phyloP scores from a whole-genome alignment of 495 filamentous ascomycete genomes.

The Neurospora tetrasperma region DNA sequence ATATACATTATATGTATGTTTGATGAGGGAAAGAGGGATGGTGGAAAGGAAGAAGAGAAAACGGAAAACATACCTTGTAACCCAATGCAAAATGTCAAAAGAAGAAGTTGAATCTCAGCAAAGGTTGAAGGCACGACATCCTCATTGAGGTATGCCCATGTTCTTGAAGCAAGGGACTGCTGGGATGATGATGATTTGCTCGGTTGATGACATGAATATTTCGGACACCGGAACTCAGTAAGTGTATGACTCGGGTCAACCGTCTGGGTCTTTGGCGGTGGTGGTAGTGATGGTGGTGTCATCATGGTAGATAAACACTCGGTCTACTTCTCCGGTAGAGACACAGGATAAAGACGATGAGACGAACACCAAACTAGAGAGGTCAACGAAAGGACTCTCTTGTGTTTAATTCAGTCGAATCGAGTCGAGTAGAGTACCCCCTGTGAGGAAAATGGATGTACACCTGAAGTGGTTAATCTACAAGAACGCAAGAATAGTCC shows the following conservation, averaged over 20 bases:
- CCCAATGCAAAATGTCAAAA: conserved; percentile 35
- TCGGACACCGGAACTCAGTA: background rate
- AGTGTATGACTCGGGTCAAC: background rate
- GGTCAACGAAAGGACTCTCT: background rate
- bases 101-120: conserved; percentile 31
- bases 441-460: no score
- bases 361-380: background rate
- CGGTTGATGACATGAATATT: background rate
- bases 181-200: background rate
- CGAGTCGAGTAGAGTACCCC: background rate
- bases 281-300: background rate
- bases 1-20: no score
- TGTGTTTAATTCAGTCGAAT: background rate
- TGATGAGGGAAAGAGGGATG: no score
- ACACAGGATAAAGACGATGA: background rate
- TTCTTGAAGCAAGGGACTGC: conserved; percentile 10
- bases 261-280: background rate
- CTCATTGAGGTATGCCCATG: conserved; percentile 29
- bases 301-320: background rate
- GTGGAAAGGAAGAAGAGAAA: background rate
- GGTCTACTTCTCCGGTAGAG: background rate
- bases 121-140: conserved; percentile 25
- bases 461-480: no score
- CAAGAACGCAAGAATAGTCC: no score
- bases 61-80: conserved; percentile 20